Evolutionary conservation across 768 basidiomycete genomes (phyloP).

Genomic region (Panaeolus cyanescens): DNA sequence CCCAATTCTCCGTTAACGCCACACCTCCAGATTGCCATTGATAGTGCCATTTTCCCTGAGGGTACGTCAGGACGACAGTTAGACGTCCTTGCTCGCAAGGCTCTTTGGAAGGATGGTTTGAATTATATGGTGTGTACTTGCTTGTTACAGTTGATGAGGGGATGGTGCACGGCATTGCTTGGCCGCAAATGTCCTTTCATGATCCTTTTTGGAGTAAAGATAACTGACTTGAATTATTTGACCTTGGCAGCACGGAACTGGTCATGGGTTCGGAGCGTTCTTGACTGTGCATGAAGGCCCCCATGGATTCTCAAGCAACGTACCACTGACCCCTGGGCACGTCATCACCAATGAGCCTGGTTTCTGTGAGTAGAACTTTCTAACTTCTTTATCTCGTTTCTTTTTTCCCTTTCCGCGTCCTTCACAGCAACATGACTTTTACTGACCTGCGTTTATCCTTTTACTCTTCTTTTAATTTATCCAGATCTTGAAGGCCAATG

Average conservation of each 20-base stretch:
- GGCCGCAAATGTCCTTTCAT: slow-evolving; percentile 4
- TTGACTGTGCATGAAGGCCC: slow-evolving; percentile 86
- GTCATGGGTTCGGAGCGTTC: slow-evolving; percentile 89
- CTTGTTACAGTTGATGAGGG: slow-evolving; percentile 4
- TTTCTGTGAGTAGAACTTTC: slow-evolving; percentile 61
- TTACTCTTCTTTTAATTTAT: slow-evolving; percentile 13
- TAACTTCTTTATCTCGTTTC: slow-evolving; percentile 3
- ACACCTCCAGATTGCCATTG: slow-evolving; percentile 77
- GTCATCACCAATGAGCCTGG: slow-evolving; percentile 95
- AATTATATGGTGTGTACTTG: slow-evolving; percentile 68
- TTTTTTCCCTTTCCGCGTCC: not conserved
- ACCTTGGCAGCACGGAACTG: slow-evolving; percentile 80
- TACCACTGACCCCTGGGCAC: slow-evolving; percentile 81
- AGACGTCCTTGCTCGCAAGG: slow-evolving; percentile 87
- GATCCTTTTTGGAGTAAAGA: not conserved
- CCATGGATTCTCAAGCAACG: slow-evolving; percentile 70
- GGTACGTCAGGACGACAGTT: slow-evolving; percentile 83
- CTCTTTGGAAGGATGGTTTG: slow-evolving; percentile 84
- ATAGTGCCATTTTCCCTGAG: slow-evolving; percentile 86
- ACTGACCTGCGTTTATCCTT: slow-evolving; percentile 7
- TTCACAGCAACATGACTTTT: slow-evolving; percentile 11
- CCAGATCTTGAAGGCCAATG: slow-evolving; percentile 76
- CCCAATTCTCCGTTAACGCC: slow-evolving; percentile 19
- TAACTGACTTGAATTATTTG: slow-evolving; percentile 5
- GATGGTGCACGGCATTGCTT: not conserved